phyloP scores from a whole-genome alignment of 371 early-diverging fungal genomes.

The Mucor racemosus region DNA sequence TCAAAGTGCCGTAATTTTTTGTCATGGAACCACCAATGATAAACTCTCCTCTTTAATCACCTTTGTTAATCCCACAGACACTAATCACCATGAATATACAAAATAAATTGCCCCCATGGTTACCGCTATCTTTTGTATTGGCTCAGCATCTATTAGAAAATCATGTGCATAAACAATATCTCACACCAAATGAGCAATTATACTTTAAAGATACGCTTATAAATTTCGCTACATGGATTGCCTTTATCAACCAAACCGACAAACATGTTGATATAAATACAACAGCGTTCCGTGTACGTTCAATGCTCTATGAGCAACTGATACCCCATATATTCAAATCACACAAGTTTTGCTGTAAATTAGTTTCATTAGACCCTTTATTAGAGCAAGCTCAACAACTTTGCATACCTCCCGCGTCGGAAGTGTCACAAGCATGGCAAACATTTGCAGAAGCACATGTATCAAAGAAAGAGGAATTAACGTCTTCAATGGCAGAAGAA shows the following conservation, averaged over 20 bases:
- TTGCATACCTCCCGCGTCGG: conserved; percentile 12
- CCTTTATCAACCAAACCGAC: conserved; percentile 46
- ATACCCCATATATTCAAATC: conserved; percentile 57
- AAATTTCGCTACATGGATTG: conserved; percentile 51
- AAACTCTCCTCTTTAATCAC: conserved; percentile 2
- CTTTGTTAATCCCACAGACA: background rate
- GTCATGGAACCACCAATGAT: conserved; percentile 1
- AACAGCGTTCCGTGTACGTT: conserved; percentile 67
- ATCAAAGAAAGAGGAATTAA: background rate
- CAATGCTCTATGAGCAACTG: conserved; percentile 77
- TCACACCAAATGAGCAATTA: conserved; percentile 36
- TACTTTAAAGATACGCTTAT: conserved; percentile 49
- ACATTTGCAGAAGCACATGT: conserved; percentile 15
- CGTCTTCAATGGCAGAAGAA: background rate
- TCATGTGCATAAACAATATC: conserved; percentile 29
- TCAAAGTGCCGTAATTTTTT: too few relatives aligned
- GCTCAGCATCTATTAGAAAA: conserved; percentile 34
- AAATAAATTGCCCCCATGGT: conserved; percentile 18
- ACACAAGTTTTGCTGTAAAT: conserved; percentile 44
- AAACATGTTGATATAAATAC: conserved; percentile 22
- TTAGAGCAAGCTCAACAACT: conserved; percentile 16
- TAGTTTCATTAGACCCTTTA: conserved; percentile 9
- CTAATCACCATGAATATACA: background rate
- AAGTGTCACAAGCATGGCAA: conserved; percentile 27
- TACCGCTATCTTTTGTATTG: conserved; percentile 32